Conservation (phyloP, 805 yeast genomes). For the Kodamaea kakaduensis region DNA sequence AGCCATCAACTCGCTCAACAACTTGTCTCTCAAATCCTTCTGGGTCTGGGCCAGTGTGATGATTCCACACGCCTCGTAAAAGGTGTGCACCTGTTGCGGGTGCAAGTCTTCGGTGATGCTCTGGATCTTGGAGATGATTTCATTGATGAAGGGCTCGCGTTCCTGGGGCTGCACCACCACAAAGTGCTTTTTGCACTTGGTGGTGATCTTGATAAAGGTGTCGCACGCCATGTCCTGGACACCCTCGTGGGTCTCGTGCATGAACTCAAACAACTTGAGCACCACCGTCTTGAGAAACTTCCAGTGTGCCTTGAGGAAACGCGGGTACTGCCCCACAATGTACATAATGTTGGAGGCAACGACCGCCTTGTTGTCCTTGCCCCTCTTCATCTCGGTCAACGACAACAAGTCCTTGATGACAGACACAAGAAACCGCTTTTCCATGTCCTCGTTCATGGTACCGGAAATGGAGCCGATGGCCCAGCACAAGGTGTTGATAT, state of each 20-base stretch:
- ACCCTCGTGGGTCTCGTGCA: conserved; percentile 99
- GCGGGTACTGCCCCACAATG: conserved; percentile 98
- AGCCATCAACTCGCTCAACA: conserved; percentile 76
- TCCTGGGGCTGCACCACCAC: conserved; percentile 84
- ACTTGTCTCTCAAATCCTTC: conserved; percentile 61
- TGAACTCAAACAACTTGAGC: conserved; percentile 91
- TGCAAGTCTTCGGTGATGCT: conserved; percentile 85
- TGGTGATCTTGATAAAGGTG: conserved; percentile 92
- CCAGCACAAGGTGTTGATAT: conserved; percentile 96
- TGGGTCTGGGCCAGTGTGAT: conserved; percentile 85
- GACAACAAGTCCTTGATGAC: conserved; percentile 90
- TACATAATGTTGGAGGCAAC: conserved; percentile 99
- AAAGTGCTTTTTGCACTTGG: conserved; percentile 92
- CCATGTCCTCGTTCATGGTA: conserved; percentile 97
- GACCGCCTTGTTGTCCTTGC: conserved; percentile 97
- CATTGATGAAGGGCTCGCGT: conserved; percentile 85
- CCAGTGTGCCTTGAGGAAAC: conserved; percentile 98
- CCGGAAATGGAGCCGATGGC: conserved; percentile 99
- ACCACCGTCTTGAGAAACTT: conserved; percentile 93
- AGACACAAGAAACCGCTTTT: conserved; percentile 85
- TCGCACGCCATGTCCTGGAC: conserved; percentile 99
- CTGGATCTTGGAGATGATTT: conserved; percentile 79
- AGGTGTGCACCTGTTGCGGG: conserved; percentile 97
- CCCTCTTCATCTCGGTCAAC: conserved; percentile 92
- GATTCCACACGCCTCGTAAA: conserved; percentile 95